Evolutionary conservation across 805 yeast species (phyloP).

Genomic region (Yarrowia hollandica): DNA sequence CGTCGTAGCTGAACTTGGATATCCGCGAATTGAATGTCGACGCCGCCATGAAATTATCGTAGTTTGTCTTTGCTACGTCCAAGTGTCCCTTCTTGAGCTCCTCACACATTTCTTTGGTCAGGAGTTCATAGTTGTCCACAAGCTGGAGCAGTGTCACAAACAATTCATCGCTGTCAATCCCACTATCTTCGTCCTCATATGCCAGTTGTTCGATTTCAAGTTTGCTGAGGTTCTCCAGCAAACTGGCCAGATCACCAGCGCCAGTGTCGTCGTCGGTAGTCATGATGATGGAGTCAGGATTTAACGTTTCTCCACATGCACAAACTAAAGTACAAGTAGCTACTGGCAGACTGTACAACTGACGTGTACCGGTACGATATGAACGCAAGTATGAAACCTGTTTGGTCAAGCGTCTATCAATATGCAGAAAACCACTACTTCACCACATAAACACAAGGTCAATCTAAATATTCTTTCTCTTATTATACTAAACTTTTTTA

Average conservation of each 20-base stretch:
- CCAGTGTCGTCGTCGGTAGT: background rate
- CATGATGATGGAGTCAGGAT: background rate
- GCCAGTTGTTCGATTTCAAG: background rate
- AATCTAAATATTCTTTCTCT: conserved; percentile 3
- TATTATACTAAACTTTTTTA: conserved; percentile 16
- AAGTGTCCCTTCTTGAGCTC: conserved; percentile 9
- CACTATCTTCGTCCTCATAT: background rate
- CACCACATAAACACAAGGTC: too few species aligned
- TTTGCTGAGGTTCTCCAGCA: background rate
- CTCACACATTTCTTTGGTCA: background rate
- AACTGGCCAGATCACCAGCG: background rate
- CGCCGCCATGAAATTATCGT: conserved; percentile 16
- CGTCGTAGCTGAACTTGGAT: conserved; percentile 28
- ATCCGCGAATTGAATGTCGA: conserved; percentile 18
- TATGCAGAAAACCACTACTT: too few species aligned
- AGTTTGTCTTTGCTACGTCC: conserved; percentile 15
- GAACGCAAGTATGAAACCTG: too few species aligned
- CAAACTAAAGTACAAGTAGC: background rate
- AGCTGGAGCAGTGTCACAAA: conserved; percentile 1
- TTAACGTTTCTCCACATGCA: background rate
- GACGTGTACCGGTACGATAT: too few species aligned
- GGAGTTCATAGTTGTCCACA: background rate
- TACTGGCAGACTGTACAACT: too few species aligned
- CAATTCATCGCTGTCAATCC: background rate
- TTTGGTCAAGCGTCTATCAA: too few species aligned